Evolutionary conservation across 257 asterid species (phyloP).

Genomic region (Coffea canephora): DNA sequence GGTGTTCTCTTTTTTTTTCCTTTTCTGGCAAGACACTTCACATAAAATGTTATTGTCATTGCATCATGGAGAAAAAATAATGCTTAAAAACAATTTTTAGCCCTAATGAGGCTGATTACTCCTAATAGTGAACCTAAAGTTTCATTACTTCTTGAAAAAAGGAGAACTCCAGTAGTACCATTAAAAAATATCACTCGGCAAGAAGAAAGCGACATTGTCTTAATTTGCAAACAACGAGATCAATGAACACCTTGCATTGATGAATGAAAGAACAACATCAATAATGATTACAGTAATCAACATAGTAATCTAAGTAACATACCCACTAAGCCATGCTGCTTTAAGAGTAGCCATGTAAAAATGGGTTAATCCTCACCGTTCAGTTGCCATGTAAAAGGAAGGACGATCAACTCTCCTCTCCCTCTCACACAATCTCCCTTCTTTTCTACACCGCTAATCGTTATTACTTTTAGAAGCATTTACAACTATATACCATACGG

Average conservation of each 20-base stretch:
- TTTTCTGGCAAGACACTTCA: no score
- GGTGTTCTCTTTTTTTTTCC: no score
- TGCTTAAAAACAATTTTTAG: no score
- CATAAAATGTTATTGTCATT: background rate
- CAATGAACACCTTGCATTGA: background rate
- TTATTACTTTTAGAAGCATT: slow-evolving; percentile 26
- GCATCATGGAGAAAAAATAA: background rate
- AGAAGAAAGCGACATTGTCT: background rate
- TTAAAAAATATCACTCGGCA: background rate
- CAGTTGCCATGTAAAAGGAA: slow-evolving; percentile 1
- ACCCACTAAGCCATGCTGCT: background rate
- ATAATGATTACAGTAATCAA: background rate
- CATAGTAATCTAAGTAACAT: background rate
- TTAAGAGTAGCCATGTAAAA: slow-evolving; percentile 2
- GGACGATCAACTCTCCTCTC: background rate
- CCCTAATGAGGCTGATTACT: no score
- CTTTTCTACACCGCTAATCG: slow-evolving; percentile 24
- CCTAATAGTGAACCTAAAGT: no score
- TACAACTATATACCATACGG: slow-evolving; percentile 41
- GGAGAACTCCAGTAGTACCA: background rate
- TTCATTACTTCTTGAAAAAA: background rate
- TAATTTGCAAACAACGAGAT: background rate
- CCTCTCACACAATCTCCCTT: slow-evolving; percentile 5
- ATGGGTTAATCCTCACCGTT: slow-evolving; percentile 27
- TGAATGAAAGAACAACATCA: background rate